A percentile compares a stretch with the other conserved stretches of the same genome.
Evolutionary conservation across 176 grass and related monocot genomes (phyloP).

Genomic region (Eleusine coracana): DNA sequence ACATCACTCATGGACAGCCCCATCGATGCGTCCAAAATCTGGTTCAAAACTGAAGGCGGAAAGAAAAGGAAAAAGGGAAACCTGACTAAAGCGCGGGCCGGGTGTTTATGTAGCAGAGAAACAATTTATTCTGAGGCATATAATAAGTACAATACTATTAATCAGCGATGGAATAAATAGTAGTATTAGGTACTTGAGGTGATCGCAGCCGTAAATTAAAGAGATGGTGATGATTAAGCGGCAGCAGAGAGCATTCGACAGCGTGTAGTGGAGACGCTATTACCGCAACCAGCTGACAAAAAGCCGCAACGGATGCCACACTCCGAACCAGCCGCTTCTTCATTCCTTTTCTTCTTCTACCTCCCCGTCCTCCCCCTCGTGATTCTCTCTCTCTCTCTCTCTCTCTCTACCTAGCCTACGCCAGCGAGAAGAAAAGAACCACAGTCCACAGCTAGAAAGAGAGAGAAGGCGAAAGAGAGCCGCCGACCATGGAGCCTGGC

Average conservation of each 20-base stretch:
- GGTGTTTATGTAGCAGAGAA: background rate
- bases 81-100: background rate
- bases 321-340: conserved; percentile 47
- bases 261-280: conserved; percentile 68
- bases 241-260: conserved; percentile 33
- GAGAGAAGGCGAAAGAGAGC: background rate
- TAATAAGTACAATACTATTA: background rate
- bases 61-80: background rate
- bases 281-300: conserved; percentile 51
- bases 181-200: conserved; percentile 33
- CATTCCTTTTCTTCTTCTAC: conserved; percentile 25
- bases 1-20: conserved; percentile 15
- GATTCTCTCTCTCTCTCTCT: background rate
- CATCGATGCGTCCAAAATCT: conserved; percentile 28
- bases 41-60: background rate
- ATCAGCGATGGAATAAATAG: background rate
- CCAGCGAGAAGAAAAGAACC: background rate
- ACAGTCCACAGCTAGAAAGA: background rate
- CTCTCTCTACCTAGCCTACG: background rate
- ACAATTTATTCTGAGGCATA: background rate
- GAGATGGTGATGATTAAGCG: conserved; percentile 38
- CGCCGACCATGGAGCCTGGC: conserved; percentile 56
- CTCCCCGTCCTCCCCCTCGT: conserved; percentile 37
- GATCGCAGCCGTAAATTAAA: conserved; percentile 22
- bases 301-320: conserved; percentile 58